phyloP scores from a whole-genome alignment of 2,329 filamentous ascomycete species.

The Pestalotiopsis sp. region DNA sequence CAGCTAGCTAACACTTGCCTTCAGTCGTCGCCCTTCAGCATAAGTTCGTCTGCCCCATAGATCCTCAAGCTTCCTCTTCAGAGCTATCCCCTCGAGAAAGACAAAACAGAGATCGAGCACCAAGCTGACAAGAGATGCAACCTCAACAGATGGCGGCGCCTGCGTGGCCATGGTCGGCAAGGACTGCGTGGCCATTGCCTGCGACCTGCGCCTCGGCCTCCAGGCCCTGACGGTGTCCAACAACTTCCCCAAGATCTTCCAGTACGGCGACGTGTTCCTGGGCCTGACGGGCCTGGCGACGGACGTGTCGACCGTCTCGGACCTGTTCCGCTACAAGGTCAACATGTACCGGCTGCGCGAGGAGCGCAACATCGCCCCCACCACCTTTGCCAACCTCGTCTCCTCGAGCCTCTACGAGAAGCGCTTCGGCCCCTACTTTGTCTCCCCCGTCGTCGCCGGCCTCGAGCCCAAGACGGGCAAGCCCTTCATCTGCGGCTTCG shows the following conservation, averaged over 20 bases:
- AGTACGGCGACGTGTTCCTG: constrained; percentile 93
- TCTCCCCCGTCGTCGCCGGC: constrained; percentile 91
- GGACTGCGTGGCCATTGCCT: constrained; percentile 99
- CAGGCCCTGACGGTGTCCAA: constrained; percentile 97
- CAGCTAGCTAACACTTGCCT: constrained; percentile 33
- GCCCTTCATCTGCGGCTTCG: constrained; percentile 98
- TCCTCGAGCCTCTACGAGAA: constrained; percentile 89
- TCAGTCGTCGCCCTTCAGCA: constrained; percentile 89
- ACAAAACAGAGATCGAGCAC: neutral
- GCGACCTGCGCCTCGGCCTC: constrained; percentile 95
- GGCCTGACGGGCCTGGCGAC: constrained; percentile 96
- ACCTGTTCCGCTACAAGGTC: constrained; percentile 99
- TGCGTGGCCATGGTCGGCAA: constrained; percentile 99
- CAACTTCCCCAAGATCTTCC: constrained; percentile 99
- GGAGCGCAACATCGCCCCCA: constrained; percentile 92
- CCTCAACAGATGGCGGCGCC: constrained; percentile 74
- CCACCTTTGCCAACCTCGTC: constrained; percentile 96
- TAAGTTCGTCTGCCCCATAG: constrained; percentile 66
- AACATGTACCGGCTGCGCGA: constrained; percentile 99
- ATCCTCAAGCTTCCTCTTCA: constrained; percentile 13
- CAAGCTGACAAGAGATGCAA: neutral
- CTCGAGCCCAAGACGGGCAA: constrained; percentile 92
- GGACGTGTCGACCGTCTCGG: constrained; percentile 90
- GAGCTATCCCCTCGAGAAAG: neutral
- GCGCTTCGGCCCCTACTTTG: constrained; percentile 95